Base-by-base conservation (phyloP, 2,329 filamentous ascomycete genomes). In the Aureobasidium namibiae region DNA sequence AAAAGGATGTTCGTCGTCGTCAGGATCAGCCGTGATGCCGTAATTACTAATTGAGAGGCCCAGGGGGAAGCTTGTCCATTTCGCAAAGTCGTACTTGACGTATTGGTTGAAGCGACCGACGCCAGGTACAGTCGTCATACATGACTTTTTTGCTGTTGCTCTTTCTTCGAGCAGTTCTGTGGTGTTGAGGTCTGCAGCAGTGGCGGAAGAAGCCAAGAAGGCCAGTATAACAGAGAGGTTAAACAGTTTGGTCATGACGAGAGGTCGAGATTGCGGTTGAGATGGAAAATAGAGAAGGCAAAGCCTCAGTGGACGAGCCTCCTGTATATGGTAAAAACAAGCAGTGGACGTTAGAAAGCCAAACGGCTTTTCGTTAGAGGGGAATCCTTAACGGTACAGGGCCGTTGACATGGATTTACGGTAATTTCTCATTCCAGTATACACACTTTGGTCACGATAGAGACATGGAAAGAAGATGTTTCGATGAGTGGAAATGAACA, bases 71-170 rank as follows among this genome's bases (percentile, higher is more conserved):
- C 10, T 33, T 1, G 39, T 24, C 41, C 41, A 46, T 23, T 56
- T 38, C 3, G 53, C 53, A 46, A 56, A 46, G 41, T 56, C 41
- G 53, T 45, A 45, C 11, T 56, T 56, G 53, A 56, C 39, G 53
- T 56, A 46, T 45, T 56, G 39, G 2, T 56, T 56, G 31, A 56
- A 56, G 53, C 18, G 39, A 5, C 53, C 53, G 11, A 56, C 53
- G 6, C 53, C 53, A 2, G 38, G 38, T 3, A 44, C 7, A 11
- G 38, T 56, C 2, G 8, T 24, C 26, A 56, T 56, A 14, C 52
- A 56, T 21, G 52, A 42, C n/a, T 56, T 56, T 39, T 56, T 44
- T 23, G 38, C 26, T 21, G 52, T 38, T 26, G 52, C 52, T 11
- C 38, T 38, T 33, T 41, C n/a, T 18, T 42, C 39, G 1, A 56